Percentiles rank a stretch among this genome's conserved stretches.
phyloP scores from a whole-genome alignment of 306 rosid genomes.

The Castanea mollissima region DNA sequence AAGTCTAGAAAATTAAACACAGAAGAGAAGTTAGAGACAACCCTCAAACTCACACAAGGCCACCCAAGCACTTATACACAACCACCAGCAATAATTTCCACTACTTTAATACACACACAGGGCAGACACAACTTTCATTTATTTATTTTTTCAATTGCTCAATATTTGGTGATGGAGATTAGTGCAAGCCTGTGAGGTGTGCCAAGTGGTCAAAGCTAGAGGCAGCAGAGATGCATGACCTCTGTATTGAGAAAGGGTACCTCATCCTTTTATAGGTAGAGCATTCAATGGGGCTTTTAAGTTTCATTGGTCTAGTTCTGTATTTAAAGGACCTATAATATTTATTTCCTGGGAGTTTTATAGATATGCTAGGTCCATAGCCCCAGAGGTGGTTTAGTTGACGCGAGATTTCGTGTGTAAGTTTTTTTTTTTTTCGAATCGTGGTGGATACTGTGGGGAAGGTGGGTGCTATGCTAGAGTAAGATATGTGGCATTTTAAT shows the following conservation, averaged over 20 bases:
- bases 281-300: conserved; percentile 38
- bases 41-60: not conserved
- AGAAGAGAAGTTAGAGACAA: not conserved
- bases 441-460: too few species aligned
- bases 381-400: too few species aligned
- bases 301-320: conserved; percentile 35
- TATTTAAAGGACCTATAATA: conserved; percentile 20
- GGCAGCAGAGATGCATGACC: conserved; percentile 26
- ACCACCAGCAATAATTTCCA: not conserved
- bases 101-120: conserved; percentile 25
- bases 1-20: not conserved
- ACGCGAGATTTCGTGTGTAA: too few species aligned
- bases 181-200: conserved; percentile 14
- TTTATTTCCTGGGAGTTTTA: not conserved
- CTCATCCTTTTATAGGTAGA: conserved; percentile 8
- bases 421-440: too few species aligned
- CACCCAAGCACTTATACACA: not conserved
- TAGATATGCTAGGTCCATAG: not conserved
- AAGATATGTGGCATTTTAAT: too few species aligned
- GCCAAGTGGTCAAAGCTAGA: conserved; percentile 55
- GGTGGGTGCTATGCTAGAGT: too few species aligned
- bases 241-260: conserved; percentile 17
- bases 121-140: not conserved
- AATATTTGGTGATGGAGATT: conserved; percentile 27
- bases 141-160: not conserved